Evolutionary conservation across 495 filamentous ascomycete species (phyloP).

Genomic region (Hypoxylon fragiforme): DNA sequence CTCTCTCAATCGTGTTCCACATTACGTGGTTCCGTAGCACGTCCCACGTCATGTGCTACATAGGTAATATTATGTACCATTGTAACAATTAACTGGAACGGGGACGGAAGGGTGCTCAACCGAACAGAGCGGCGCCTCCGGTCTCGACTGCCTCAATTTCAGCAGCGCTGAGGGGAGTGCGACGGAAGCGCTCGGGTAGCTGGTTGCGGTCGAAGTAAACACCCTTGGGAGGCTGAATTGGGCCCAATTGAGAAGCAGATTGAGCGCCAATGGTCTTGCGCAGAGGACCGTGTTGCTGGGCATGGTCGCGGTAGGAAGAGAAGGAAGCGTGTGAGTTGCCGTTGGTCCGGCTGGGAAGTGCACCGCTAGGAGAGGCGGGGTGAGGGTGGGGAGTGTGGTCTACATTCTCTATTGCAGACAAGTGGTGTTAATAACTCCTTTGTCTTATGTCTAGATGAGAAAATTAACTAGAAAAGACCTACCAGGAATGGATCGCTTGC

Average conservation of each 20-base stretch:
- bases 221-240: conserved; percentile 69
- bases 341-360: conserved; percentile 43
- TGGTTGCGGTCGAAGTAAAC: conserved; percentile 87
- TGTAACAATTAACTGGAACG: not conserved
- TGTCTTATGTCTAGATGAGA: not conserved
- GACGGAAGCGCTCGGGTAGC: conserved; percentile 80
- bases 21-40: not conserved
- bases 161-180: conserved; percentile 67
- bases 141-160: conserved; percentile 97
- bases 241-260: conserved; percentile 68
- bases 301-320: conserved; percentile 87
- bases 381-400: conserved; percentile 70
- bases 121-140: conserved; percentile 68
- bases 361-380: conserved; percentile 51
- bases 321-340: conserved; percentile 70
- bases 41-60: not conserved
- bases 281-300: conserved; percentile 91
- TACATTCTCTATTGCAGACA: conserved; percentile 55
- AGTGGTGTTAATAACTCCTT: conserved; percentile 10
- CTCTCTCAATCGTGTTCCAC: no score
- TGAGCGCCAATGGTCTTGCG: conserved; percentile 56
- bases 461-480: conserved; percentile 40
- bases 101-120: conserved; percentile 27
- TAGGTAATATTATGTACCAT: not conserved
- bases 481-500: conserved; percentile 84